Evolutionary conservation across 176 grass and related monocot species (phyloP).

Genomic region (Musa acuminata): DNA sequence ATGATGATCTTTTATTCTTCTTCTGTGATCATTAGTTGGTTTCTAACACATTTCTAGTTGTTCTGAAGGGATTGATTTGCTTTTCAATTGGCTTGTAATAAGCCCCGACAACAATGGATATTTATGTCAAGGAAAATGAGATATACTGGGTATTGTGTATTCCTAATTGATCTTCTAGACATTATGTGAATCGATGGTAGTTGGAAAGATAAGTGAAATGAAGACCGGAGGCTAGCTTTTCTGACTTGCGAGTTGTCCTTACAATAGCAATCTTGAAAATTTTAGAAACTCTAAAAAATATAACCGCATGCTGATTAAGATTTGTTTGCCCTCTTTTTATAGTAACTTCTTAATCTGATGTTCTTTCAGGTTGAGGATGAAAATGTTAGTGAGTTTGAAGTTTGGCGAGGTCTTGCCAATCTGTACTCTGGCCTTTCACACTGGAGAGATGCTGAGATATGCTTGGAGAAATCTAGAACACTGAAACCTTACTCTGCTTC

Average conservation of each 20-base stretch:
- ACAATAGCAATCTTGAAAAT: neutral
- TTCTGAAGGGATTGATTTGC: neutral
- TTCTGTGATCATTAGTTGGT: neutral
- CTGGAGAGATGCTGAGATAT: constrained; percentile 83
- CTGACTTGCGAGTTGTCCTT: neutral
- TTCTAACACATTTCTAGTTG: neutral
- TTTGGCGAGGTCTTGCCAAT: constrained; percentile 97
- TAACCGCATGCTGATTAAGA: too few relatives aligned
- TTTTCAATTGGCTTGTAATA: neutral
- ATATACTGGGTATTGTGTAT: neutral
- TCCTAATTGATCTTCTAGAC: neutral
- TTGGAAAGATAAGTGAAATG: neutral
- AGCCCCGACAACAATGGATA: neutral
- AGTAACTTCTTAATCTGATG: constrained; percentile 2
- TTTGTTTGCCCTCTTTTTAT: neutral
- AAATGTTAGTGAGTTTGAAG: constrained; percentile 85
- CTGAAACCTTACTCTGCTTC: constrained; percentile 63
- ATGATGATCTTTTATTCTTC: too few relatives aligned
- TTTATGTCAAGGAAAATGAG: neutral
- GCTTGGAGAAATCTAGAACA: constrained; percentile 86
- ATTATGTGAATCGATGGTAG: neutral
- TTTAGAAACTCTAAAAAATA: neutral
- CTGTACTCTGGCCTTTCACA: constrained; percentile 82
- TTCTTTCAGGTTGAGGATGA: constrained; percentile 40
- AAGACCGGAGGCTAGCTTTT: neutral